Percentiles rank a stretch among this genome's conserved stretches.
These are phyloP conservation scores for Wickerhamiella azyma DNA, from an alignment of 805 yeast species.

Conservation along the genomic window DNA sequence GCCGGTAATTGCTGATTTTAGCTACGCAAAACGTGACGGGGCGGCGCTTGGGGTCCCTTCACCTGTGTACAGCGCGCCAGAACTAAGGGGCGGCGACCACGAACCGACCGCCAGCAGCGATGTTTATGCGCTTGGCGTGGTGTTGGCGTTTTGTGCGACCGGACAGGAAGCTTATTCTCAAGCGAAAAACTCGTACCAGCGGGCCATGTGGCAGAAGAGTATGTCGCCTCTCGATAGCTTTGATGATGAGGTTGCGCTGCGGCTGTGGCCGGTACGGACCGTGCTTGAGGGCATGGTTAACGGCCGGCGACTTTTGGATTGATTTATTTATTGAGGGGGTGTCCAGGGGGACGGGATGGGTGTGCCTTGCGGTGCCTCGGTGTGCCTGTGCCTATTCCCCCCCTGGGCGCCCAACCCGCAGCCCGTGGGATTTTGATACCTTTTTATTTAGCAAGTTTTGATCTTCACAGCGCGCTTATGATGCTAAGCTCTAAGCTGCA, in stretches of 20 bases:
- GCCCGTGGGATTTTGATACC: no score
- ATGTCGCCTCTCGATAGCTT: conserved; percentile 21
- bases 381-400: no score
- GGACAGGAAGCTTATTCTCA: conserved; percentile 34
- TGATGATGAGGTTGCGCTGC: conserved; percentile 14
- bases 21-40: conserved; percentile 20
- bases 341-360: no score
- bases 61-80: conserved; percentile 37
- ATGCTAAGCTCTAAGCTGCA: neutral
- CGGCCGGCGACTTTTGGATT: neutral
- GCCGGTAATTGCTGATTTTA: conserved; percentile 37
- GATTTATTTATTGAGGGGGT: neutral
- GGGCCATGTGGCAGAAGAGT: conserved; percentile 22
- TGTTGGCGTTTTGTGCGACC: conserved; percentile 33
- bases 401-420: no score
- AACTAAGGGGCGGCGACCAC: conserved; percentile 22
- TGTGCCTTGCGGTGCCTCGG: no score
- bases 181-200: conserved; percentile 23
- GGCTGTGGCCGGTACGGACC: conserved; percentile 6
- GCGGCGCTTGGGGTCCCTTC: conserved; percentile 26
- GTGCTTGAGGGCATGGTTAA: neutral
- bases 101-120: conserved; percentile 31
- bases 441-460: no score
- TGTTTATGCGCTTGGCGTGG: conserved; percentile 34
- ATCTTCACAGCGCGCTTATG: no score